Conservation (phyloP, 768 basidiomycete genomes). For the Rhizopogon sp. region DNA sequence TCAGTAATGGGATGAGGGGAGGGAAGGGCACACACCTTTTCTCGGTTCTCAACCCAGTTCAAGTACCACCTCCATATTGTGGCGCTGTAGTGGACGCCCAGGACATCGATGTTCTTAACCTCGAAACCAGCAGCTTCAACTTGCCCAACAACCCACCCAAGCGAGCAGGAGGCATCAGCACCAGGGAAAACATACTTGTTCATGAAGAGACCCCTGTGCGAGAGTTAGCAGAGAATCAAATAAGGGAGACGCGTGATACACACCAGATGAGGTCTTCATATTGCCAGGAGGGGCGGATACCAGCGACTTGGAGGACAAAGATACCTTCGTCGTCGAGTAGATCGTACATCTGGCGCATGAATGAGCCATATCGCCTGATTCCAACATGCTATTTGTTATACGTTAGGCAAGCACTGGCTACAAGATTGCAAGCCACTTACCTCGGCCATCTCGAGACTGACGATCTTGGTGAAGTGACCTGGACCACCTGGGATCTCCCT, state of each 20-base stretch:
- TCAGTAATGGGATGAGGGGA: neutral
- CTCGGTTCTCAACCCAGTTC: constrained; percentile 95
- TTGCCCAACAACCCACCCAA: constrained; percentile 89
- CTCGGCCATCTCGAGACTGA: constrained; percentile 97
- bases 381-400: constrained; percentile 74
- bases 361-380: constrained; percentile 83
- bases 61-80: constrained; percentile 92
- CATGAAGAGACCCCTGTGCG: constrained; percentile 87
- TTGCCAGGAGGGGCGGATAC: constrained; percentile 94
- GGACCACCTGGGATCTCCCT: constrained; percentile 78
- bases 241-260: constrained; percentile 6
- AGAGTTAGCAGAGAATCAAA: neutral
- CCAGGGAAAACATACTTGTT: constrained; percentile 99
- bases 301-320: constrained; percentile 97
- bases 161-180: constrained; percentile 92
- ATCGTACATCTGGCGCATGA: constrained; percentile 89
- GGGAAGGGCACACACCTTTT: constrained; percentile 41
- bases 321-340: constrained; percentile 91
- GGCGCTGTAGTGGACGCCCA: constrained; percentile 96
- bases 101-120: constrained; percentile 92
- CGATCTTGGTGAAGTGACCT: constrained; percentile 88
- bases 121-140: constrained; percentile 93
- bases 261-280: constrained; percentile 97
- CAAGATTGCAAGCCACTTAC: constrained; percentile 28
- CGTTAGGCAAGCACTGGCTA: neutral